These are phyloP conservation scores for Syncephalastrum contaminatum DNA, from an alignment of 371 early-diverging fungal species.

Conservation along the genomic window DNA sequence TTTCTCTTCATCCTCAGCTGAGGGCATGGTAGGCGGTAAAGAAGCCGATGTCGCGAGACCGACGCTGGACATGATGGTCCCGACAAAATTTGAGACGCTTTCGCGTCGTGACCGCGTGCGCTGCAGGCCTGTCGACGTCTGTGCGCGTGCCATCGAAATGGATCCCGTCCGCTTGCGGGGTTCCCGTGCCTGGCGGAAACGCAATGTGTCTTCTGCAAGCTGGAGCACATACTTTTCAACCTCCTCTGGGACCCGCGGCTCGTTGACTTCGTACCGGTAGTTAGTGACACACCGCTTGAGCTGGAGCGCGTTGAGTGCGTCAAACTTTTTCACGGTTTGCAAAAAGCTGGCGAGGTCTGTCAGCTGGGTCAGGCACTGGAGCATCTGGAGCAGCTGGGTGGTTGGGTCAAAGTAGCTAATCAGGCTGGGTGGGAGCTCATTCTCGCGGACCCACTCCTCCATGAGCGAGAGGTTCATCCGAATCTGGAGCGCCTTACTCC, in stretches of 20 bases:
- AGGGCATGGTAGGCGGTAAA: constrained; percentile 14
- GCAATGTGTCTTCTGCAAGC: constrained; percentile 59
- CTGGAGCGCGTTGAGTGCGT: constrained; percentile 66
- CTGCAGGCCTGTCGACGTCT: constrained; percentile 17
- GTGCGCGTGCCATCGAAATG: constrained; percentile 12
- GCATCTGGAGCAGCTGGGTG: constrained; percentile 76
- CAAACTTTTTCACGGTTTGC: constrained; percentile 66
- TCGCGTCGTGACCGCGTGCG: constrained; percentile 26
- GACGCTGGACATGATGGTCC: constrained; percentile 25
- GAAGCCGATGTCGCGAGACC: constrained; percentile 22
- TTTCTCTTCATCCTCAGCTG: constrained; percentile 4
- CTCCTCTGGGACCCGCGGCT: constrained; percentile 64
- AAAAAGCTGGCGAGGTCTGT: constrained; percentile 65
- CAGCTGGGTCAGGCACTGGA: constrained; percentile 73
- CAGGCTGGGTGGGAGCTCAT: constrained; percentile 47
- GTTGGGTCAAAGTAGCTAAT: constrained; percentile 55
- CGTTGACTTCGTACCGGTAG: constrained; percentile 86
- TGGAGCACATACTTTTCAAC: constrained; percentile 69
- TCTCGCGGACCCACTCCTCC: constrained; percentile 81
- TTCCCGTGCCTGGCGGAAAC: constrained; percentile 43
- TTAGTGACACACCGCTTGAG: constrained; percentile 65
- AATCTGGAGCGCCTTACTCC: constrained; percentile 78
- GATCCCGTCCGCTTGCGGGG: not conserved
- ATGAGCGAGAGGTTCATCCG: constrained; percentile 76
- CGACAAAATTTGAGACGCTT: constrained; percentile 29